These are phyloP conservation scores for Wickerhamomyces xylosicus DNA, from an alignment of 805 yeast genomes.

Conservation along the genomic window DNA sequence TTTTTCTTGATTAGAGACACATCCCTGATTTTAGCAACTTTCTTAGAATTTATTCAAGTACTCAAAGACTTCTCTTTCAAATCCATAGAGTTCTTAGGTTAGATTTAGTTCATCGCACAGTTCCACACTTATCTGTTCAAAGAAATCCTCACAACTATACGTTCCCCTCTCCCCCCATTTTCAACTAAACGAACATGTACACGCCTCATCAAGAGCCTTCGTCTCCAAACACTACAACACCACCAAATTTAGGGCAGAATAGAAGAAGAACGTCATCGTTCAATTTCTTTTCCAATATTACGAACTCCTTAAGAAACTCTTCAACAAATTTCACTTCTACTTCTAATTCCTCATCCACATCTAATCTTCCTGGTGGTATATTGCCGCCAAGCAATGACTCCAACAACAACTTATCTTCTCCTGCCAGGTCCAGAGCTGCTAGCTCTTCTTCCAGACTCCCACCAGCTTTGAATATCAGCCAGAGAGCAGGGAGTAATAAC, in stretches of 20 bases:
- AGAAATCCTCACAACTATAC: too few species aligned
- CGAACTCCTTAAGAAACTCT: constrained; percentile 17
- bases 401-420: constrained; percentile 4
- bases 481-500: constrained; percentile 1
- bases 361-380: background rate
- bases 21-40: too few species aligned
- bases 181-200: background rate
- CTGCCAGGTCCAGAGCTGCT: constrained; percentile 1
- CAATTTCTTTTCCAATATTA: constrained; percentile 16
- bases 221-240: background rate
- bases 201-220: background rate
- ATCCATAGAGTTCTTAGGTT: too few species aligned
- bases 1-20: too few species aligned
- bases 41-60: too few species aligned
- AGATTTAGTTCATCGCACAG: too few species aligned
- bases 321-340: constrained; percentile 11
- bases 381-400: background rate
- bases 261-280: constrained; percentile 20
- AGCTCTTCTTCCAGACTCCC: constrained; percentile 5
- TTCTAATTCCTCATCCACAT: constrained; percentile 5
- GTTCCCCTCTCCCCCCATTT: too few species aligned
- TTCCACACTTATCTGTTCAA: too few species aligned
- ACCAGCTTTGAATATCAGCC: background rate
- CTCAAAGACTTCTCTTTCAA: too few species aligned
- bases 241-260: background rate